Evolutionary conservation across 805 yeast genomes (phyloP), one percentile per base, ranked within the genome.

Genomic region (Ogataea pini): DNA sequence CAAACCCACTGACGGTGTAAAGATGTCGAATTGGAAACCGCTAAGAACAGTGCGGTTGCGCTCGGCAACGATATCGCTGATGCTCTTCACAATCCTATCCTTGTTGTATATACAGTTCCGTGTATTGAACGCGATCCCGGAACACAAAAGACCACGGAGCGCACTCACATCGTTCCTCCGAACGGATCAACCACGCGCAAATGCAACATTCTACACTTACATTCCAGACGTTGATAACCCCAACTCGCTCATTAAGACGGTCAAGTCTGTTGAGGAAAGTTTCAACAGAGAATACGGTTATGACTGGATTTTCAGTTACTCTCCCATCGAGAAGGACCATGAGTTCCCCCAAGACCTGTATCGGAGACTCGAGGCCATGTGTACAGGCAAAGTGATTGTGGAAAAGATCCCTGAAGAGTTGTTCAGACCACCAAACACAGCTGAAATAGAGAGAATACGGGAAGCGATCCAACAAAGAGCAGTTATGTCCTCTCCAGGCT

Each of bases 241-340:
- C 2, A 49, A 46, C 17, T 31, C 52, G 19, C 44, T 58, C 5
- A 37, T 64, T 9, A 52, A 34, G 22, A 58, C 67, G 1, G 56
- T 65, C 7, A 49, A 84, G 58, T 77, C 83, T 17, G 79, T 90
- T 28, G 96, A 91, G 67, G 91, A 85, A 62, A 73, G 96, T 47
- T 91, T 91, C 76, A 91, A 91, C 71, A 62, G 69, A 9, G 73
- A 82, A 41, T 86, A 71, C 69, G 75, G 85, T 50, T 91, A 91
- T 63, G 96, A 92, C 56, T 91, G 97, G 96, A 88, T 89, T 13
- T 90, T 91, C 63, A 73, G 88, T 8, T 60, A 55, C 57, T 90
- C 88, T 65, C 91, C 89, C 60, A 44, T 51, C 3, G 44, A 47
- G 6, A 29, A 39, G 33, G 46, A 46, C 17, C 40, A 44, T 42